Percentiles rank a stretch among this genome's conserved stretches.
Conservation (phyloP, 495 filamentous ascomycete species). For the Aspergillus mulundensis region DNA sequence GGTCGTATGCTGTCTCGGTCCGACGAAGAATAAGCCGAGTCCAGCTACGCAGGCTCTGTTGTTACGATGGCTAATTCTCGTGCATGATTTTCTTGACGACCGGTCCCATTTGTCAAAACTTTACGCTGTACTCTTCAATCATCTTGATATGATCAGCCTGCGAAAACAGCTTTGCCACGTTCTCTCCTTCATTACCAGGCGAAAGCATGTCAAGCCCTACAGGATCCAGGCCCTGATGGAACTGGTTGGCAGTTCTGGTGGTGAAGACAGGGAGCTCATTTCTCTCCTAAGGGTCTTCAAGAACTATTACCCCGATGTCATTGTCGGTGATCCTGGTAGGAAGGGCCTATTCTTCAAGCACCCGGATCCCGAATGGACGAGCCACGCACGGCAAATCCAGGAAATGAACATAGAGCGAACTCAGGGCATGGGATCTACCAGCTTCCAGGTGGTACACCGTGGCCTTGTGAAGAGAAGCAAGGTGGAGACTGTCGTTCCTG, state of each 20-base stretch:
- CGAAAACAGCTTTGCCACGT: conserved; percentile 64
- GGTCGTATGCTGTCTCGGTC: conserved; percentile 70
- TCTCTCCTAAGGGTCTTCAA: conserved; percentile 82
- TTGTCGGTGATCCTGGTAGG: conserved; percentile 58
- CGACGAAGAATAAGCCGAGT: conserved; percentile 72
- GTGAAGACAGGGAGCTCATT: conserved; percentile 68
- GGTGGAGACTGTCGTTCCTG: conserved; percentile 55
- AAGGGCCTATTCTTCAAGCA: conserved; percentile 53
- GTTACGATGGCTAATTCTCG: conserved; percentile 75
- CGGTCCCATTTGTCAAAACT: conserved; percentile 59
- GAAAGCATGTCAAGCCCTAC: conserved; percentile 85
- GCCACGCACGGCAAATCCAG: conserved; percentile 62
- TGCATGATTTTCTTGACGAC: conserved; percentile 70
- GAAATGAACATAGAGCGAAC: conserved; percentile 44
- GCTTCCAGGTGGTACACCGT: conserved; percentile 44
- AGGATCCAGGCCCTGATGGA: conserved; percentile 78
- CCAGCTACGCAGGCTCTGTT: conserved; percentile 64
- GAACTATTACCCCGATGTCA: conserved; percentile 85
- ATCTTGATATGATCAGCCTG: conserved; percentile 72
- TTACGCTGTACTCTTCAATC: conserved; percentile 77
- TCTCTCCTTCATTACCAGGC: conserved; percentile 74
- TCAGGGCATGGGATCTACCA: conserved; percentile 26
- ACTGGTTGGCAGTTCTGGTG: conserved; percentile 32
- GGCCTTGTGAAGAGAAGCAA: conserved; percentile 40
- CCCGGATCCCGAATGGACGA: conserved; percentile 74